Evolutionary conservation across 495 filamentous ascomycete species (phyloP).

Genomic region (Cladorrhinum samala): DNA sequence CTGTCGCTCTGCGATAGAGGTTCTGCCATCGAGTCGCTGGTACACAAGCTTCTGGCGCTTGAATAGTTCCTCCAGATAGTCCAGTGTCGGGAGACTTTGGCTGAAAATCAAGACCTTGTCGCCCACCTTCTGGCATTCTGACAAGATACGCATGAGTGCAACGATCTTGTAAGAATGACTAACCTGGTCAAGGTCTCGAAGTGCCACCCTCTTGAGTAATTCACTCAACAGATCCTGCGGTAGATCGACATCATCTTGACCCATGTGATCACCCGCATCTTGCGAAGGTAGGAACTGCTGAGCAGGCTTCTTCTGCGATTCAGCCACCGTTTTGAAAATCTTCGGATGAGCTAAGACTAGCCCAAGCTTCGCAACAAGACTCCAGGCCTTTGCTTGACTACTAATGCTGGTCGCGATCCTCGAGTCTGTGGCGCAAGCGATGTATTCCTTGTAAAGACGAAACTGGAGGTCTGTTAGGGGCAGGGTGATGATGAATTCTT

Average conservation of each 20-base stretch:
- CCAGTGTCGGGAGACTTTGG: constrained; percentile 60
- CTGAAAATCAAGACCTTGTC: constrained; percentile 83
- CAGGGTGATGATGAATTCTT: constrained; percentile 74
- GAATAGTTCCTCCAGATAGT: constrained; percentile 59
- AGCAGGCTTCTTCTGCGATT: constrained; percentile 28
- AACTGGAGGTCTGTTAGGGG: constrained; percentile 62
- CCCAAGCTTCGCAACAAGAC: constrained; percentile 42
- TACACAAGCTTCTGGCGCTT: constrained; percentile 36
- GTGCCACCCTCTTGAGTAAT: constrained; percentile 23
- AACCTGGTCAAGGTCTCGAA: constrained; percentile 24
- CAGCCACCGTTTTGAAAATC: constrained; percentile 48
- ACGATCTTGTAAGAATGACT: constrained; percentile 57
- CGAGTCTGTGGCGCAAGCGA: constrained; percentile 24
- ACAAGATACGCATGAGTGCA: constrained; percentile 61
- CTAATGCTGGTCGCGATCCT: neutral
- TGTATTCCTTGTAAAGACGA: constrained; percentile 56
- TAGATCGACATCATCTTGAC: constrained; percentile 17
- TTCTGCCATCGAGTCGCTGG: constrained; percentile 61
- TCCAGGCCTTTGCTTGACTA: constrained; percentile 23
- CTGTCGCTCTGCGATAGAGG: constrained; percentile 50
- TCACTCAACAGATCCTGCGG: constrained; percentile 29
- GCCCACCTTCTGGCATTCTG: constrained; percentile 47
- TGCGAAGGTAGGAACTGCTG: too few species aligned
- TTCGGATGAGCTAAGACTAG: constrained; percentile 73
- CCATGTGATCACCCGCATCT: too few species aligned